phyloP scores from a whole-genome alignment of 202 grass and related monocot species.

The Hordeum pubiflorum region DNA sequence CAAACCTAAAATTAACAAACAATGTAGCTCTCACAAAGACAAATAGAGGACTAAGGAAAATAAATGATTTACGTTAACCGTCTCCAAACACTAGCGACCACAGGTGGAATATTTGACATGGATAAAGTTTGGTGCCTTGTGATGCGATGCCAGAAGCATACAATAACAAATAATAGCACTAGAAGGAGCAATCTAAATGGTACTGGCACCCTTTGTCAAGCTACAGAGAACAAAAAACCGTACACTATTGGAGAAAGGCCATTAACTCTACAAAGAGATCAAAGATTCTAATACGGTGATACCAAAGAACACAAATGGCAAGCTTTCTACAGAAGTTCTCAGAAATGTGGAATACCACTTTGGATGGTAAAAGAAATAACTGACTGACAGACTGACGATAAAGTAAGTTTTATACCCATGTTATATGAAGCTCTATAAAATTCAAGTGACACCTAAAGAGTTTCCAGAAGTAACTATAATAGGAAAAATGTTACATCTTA shows the following conservation, averaged over 20 bases:
- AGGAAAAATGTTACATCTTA: neutral
- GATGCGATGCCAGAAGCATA: neutral
- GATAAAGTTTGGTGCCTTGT: neutral
- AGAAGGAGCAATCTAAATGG: neutral
- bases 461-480: neutral
- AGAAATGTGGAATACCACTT: conserved; percentile 15
- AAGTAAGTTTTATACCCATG: neutral
- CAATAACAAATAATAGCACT: neutral
- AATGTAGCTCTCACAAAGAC: neutral
- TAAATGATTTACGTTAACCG: neutral
- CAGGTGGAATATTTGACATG: neutral
- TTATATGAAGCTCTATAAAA: neutral
- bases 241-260: neutral
- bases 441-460: neutral
- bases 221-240: neutral
- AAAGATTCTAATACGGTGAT: neutral
- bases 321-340: neutral
- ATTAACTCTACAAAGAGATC: neutral
- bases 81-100: neutral
- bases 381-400: neutral
- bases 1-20: conserved; percentile 31
- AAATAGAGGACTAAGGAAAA: neutral
- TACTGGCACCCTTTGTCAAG: neutral
- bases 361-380: conserved; percentile 10
- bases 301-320: neutral